Evolutionary conservation across 345 rosid species (phyloP).

Genomic region (Sonneratia alba): DNA sequence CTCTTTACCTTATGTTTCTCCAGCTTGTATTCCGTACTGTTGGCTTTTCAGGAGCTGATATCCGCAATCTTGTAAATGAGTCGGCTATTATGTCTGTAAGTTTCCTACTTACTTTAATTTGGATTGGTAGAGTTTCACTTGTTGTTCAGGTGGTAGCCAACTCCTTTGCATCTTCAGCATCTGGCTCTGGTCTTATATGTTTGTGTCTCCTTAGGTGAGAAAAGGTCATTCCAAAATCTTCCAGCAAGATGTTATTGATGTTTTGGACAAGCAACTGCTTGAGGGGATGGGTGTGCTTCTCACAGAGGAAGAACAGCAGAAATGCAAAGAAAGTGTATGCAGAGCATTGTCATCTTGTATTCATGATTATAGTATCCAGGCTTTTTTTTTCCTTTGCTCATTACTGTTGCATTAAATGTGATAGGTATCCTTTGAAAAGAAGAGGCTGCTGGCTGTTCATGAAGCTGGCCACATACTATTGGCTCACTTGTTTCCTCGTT

Average conservation of each 20-base stretch:
- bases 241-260: slow-evolving; percentile 88
- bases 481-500: slow-evolving; percentile 93
- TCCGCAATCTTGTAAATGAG: slow-evolving; percentile 90
- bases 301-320: slow-evolving; percentile 92
- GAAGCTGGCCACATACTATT: slow-evolving; percentile 92
- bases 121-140: background rate
- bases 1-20: slow-evolving; percentile 5
- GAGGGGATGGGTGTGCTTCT: slow-evolving; percentile 99
- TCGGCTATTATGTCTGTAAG: slow-evolving; percentile 98
- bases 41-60: slow-evolving; percentile 97
- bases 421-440: slow-evolving; percentile 80
- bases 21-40: slow-evolving; percentile 95
- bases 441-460: slow-evolving; percentile 82
- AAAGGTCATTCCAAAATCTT: slow-evolving; percentile 67
- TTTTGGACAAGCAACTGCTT: slow-evolving; percentile 87
- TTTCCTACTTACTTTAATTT: slow-evolving; percentile 6
- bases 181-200: slow-evolving; percentile 1
- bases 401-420: slow-evolving; percentile 8
- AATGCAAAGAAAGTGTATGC: slow-evolving; percentile 79
- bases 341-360: background rate
- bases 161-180: slow-evolving; percentile 1
- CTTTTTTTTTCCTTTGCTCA: background rate
- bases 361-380: background rate
- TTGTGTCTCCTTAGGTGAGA: slow-evolving; percentile 52
- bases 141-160: background rate